Evolutionary conservation across 1,139 yeast species (phyloP), one percentile per base, ranked within the genome.

Genomic region (Yamadazyma triangularis): DNA sequence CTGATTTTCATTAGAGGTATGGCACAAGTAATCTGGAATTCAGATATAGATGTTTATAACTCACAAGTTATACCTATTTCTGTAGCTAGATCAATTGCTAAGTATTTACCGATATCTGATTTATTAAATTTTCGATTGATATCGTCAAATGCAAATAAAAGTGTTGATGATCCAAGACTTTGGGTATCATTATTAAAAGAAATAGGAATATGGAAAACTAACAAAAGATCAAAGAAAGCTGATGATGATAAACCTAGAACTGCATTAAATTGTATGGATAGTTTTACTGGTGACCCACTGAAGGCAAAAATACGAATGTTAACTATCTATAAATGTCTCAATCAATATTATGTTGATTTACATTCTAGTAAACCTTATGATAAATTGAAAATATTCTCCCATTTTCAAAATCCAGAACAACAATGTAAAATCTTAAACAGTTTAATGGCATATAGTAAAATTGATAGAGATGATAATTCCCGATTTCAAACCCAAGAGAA

Each of bases 181-280:
- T 83, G 89, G 89, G 49, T 69, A 4, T 44, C 60, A 4, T 64
- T 70, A 47, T 56, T 83, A 31, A 57, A 52, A 38, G 52, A 48
- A 16, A 61, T 82, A 56, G 74, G 70, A 0, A 48, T 76, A 4
- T 76, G 81, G 79, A 8, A 26, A 19, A 16, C 33, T 27, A 24
- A 23, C 10, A 11, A 24, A 15, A 46, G 47, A 50, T 55, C 80
- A 4, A 9, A 18, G 8, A 18, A 18, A 18, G 6, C 9, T 7
- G 20, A 18, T 18, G 5, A 6, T 10, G n/a, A n/a, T n/a, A n/a
- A n/a, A n/a, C 5, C 13, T 6, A 24, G 11, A n/a, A 24, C 15
- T 12, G n/a, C 25, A 37, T 48, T 66, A 53, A 44, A 59, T 35
- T 58, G 77, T 53, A 40, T 65, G 47, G 54, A 66, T 51, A 38